Conservation (phyloP, 2,329 filamentous ascomycete species). For the Zasmidium cellare region DNA sequence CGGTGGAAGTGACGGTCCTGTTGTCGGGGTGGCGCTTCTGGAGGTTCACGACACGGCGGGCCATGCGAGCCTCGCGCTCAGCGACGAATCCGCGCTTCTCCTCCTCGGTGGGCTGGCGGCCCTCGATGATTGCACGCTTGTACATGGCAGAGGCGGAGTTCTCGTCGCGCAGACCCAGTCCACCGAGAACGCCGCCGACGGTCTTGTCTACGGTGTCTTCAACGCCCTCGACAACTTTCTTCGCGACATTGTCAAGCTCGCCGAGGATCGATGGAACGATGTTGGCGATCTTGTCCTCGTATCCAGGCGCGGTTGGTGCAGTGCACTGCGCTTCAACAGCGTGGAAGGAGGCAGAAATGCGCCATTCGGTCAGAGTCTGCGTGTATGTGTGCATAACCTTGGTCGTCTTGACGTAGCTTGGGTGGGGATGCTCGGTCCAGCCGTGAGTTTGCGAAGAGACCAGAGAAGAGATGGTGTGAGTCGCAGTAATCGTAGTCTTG, state of each 20-base stretch:
- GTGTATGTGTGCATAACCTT: not conserved
- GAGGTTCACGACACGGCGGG: not conserved
- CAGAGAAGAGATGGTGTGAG: not conserved
- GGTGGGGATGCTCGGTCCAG: not conserved
- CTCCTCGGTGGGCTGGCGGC: not conserved
- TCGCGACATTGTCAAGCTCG: not conserved
- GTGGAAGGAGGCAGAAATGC: not conserved
- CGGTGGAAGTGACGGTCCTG: not conserved
- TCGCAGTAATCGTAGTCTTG: not conserved
- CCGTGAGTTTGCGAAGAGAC: not conserved
- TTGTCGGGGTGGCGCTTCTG: not conserved
- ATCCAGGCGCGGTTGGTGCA: not conserved
- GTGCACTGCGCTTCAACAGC: not conserved
- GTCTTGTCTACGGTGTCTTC: too few species aligned
- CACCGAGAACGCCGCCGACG: not conserved
- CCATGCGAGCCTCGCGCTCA: not conserved
- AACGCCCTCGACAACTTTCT: not conserved
- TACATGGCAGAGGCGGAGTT: not conserved
- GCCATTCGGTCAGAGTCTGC: not conserved
- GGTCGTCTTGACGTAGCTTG: not conserved
- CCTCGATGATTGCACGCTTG: not conserved
- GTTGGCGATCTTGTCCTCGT: not conserved
- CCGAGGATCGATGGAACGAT: not conserved
- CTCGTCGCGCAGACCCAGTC: not conserved
- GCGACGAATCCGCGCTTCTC: not conserved